Conservation (phyloP, 1,139 yeast genomes). For the Candida pseudocylindracea region DNA sequence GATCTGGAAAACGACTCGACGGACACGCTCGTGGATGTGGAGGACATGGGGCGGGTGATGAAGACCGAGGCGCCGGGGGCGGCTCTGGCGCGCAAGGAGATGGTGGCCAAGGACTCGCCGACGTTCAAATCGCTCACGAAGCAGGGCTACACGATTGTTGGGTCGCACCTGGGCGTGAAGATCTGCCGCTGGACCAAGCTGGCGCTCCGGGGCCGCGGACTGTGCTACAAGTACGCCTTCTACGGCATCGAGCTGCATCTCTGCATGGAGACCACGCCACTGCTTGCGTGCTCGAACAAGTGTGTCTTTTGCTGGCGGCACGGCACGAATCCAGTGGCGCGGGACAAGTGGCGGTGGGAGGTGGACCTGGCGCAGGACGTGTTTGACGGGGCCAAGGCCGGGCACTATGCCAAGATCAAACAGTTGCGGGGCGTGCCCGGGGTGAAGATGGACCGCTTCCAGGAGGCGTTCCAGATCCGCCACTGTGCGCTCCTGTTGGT, state of each 20-base stretch:
- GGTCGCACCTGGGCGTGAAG: constrained; percentile 88
- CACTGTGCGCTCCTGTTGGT: constrained; percentile 88
- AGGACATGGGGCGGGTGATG: constrained; percentile 57
- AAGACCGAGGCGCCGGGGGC: not conserved
- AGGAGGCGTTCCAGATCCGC: constrained; percentile 71
- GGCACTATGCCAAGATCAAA: constrained; percentile 79
- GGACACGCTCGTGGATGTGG: constrained; percentile 43
- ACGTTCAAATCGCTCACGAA: constrained; percentile 75
- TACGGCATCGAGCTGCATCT: constrained; percentile 79
- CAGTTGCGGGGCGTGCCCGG: constrained; percentile 96
- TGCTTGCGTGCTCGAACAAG: constrained; percentile 80
- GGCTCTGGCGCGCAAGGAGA: constrained; percentile 50
- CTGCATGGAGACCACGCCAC: constrained; percentile 94
- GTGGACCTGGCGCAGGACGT: constrained; percentile 76
- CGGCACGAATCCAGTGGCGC: constrained; percentile 93
- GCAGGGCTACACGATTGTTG: constrained; percentile 85
- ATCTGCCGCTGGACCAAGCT: constrained; percentile 95
- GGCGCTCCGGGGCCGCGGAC: constrained; percentile 83
- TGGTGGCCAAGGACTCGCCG: constrained; percentile 84
- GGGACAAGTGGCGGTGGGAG: constrained; percentile 86
- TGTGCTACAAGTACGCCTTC: constrained; percentile 82
- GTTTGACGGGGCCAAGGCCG: constrained; percentile 65
- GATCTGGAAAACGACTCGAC: constrained; percentile 20
- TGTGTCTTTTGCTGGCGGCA: constrained; percentile 98
- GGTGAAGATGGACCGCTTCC: constrained; percentile 69